These are phyloP conservation scores for Thelonectria olida DNA, from an alignment of 2,329 filamentous ascomycete species.

Conservation along the genomic window DNA sequence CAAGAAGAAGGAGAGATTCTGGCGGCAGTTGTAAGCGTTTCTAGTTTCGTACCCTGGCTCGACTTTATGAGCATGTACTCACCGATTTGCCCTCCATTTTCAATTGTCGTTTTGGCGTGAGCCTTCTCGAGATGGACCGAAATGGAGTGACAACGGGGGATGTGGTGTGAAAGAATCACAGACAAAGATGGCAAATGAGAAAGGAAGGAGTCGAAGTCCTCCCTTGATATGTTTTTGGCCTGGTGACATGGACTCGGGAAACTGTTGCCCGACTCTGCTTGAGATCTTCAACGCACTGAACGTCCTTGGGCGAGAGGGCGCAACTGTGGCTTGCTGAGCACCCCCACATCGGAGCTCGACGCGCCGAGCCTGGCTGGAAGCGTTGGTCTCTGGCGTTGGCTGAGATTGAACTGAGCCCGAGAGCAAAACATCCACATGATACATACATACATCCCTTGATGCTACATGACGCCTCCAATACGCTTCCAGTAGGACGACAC, in stretches of 20 bases:
- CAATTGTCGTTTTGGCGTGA: background rate
- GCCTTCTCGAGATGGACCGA: no score
- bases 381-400: background rate
- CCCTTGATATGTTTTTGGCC: background rate
- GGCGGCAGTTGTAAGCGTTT: background rate
- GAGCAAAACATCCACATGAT: no score
- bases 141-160: no score
- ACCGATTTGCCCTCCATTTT: background rate
- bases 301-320: no score
- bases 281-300: background rate
- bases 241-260: background rate
- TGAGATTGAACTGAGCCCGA: no score
- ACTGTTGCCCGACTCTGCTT: background rate
- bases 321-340: background rate
- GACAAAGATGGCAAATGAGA: no score
- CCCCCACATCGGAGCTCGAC: background rate
- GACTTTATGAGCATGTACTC: background rate
- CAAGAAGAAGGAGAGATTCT: constrained; percentile 10
- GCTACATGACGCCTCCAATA: no score
- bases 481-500: no score
- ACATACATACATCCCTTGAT: no score
- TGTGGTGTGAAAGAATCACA: no score
- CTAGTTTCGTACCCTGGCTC: background rate
- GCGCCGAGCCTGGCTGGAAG: background rate
- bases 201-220: no score